Conservation (phyloP, 345 rosid genomes). For the Eucalyptus caleyi region DNA sequence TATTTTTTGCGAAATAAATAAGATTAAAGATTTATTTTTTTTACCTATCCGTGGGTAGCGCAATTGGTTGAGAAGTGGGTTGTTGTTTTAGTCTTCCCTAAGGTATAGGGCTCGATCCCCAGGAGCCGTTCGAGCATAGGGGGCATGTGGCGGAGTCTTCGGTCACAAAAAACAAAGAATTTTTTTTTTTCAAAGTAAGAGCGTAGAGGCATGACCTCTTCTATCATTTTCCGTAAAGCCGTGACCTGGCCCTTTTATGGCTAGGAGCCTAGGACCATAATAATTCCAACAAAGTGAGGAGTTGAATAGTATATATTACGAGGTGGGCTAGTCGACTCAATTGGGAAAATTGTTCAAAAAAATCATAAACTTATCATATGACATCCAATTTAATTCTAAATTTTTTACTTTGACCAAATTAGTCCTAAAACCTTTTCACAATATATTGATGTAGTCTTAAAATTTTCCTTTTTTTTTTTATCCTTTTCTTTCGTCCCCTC, state of each 20-base stretch:
- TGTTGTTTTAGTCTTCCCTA: too few species aligned
- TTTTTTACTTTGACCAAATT: background rate
- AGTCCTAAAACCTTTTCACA: background rate
- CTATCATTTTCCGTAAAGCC: background rate
- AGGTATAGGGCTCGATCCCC: too few species aligned
- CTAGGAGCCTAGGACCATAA: background rate
- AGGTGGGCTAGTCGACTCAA: background rate
- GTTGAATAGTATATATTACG: background rate
- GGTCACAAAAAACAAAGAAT: too few species aligned
- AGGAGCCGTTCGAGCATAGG: too few species aligned
- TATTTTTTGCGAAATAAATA: too few species aligned
- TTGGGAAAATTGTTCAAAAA: background rate
- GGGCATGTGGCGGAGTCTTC: too few species aligned
- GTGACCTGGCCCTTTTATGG: background rate
- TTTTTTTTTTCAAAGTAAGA: background rate
- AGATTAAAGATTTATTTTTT: too few species aligned
- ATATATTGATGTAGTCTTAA: accelerated
- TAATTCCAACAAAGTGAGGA: background rate
- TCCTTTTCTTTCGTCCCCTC: background rate
- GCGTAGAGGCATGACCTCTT: background rate
- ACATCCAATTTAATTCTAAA: accelerated
- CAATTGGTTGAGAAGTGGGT: too few species aligned
- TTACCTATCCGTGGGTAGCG: too few species aligned
- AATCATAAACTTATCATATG: background rate
- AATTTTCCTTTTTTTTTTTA: background rate